phyloP scores from a whole-genome alignment of 1,139 yeast species.

The Suhomyces ambrosiae region DNA sequence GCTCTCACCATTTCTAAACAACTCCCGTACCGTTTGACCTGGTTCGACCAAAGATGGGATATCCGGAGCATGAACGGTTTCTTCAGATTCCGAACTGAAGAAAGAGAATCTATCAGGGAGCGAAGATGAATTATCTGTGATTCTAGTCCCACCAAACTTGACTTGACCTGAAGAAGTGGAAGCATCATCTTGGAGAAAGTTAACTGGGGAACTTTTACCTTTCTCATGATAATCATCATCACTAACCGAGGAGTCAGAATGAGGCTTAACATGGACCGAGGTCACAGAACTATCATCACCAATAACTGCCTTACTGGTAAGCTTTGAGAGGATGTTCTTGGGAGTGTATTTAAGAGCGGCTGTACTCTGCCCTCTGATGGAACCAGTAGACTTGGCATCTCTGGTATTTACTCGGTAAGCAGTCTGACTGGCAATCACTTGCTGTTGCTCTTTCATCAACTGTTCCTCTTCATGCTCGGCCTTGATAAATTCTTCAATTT shows the following conservation, averaged over 20 bases:
- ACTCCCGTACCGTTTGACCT: slow-evolving; percentile 62
- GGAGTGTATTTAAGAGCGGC: slow-evolving; percentile 71
- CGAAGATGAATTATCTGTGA: slow-evolving; percentile 26
- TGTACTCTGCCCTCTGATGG: slow-evolving; percentile 20
- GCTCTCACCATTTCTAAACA: slow-evolving; percentile 65
- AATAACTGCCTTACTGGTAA: slow-evolving; percentile 8
- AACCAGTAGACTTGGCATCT: slow-evolving; percentile 26
- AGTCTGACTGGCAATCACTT: slow-evolving; percentile 33
- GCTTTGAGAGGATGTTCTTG: slow-evolving; percentile 27
- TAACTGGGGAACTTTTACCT: slow-evolving; percentile 3
- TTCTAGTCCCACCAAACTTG: slow-evolving; percentile 37
- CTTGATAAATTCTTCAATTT: slow-evolving; percentile 70
- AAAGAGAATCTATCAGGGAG: slow-evolving; percentile 71
- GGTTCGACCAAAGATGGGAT: slow-evolving; percentile 70
- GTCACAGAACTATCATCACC: slow-evolving; percentile 11
- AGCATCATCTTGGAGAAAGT: slow-evolving; percentile 4
- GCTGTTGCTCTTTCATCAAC: slow-evolving; percentile 33
- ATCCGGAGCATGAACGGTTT: slow-evolving; percentile 88
- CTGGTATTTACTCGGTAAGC: slow-evolving; percentile 26
- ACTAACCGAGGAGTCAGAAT: slow-evolving; percentile 31
- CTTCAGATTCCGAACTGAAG: slow-evolving; percentile 79
- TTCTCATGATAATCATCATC: slow-evolving; percentile 24
- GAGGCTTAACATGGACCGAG: slow-evolving; percentile 14
- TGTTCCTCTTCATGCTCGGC: slow-evolving; percentile 45
- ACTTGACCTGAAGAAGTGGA: slow-evolving; percentile 29